phyloP scores from a whole-genome alignment of 2,329 filamentous ascomycete species.

The Dendrostoma leiphaemia region DNA sequence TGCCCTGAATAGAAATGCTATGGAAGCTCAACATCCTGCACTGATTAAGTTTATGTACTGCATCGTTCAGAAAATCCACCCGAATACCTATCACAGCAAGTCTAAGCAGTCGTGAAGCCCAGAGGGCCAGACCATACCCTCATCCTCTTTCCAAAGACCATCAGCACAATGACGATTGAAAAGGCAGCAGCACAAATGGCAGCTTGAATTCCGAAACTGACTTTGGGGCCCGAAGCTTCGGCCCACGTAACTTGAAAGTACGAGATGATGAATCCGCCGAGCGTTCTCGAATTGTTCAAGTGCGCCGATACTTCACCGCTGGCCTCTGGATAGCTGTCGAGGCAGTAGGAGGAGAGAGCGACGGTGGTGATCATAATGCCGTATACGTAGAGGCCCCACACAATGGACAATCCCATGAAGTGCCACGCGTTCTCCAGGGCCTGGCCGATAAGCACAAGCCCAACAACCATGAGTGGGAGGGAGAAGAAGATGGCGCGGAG shows the following conservation, averaged over 20 bases:
- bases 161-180: constrained; percentile 24
- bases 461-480: constrained; percentile 46
- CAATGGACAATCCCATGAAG: constrained; percentile 47
- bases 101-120: constrained; percentile 28
- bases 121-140: constrained; percentile 31
- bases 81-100: no score
- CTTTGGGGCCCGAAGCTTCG: constrained; percentile 37
- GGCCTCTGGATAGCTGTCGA: constrained; percentile 54
- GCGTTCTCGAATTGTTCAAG: constrained; percentile 47
- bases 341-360: constrained; percentile 48
- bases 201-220: constrained; percentile 46
- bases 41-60: no score
- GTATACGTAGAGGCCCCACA: constrained; percentile 54
- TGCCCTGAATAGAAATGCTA: no score
- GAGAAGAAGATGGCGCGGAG: constrained; percentile 46
- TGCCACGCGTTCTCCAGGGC: constrained; percentile 48
- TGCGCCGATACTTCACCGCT: constrained; percentile 52
- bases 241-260: constrained; percentile 55
- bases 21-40: no score
- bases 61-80: no score
- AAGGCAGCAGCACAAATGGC: constrained; percentile 33
- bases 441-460: constrained; percentile 52
- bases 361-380: constrained; percentile 55
- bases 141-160: constrained; percentile 30
- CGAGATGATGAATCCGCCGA: constrained; percentile 49